Evolutionary conservation across 208 protist genomes (phyloP).

Genomic region (Leptomonas seymouri): DNA sequence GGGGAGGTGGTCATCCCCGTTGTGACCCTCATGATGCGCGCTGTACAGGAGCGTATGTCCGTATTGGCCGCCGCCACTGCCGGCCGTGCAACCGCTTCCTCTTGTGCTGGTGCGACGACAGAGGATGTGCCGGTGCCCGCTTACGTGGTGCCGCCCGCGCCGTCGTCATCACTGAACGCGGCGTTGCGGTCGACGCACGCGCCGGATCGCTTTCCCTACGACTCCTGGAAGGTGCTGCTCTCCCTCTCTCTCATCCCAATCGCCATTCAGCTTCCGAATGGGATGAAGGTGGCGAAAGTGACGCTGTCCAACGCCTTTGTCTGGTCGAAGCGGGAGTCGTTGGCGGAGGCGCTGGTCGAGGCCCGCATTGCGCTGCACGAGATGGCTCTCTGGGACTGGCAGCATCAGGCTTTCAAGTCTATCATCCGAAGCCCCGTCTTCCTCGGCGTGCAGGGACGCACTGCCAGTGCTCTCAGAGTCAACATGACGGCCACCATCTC

Average conservation of each 20-base stretch:
- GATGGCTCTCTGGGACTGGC: constrained; percentile 52
- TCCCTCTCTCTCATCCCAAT: constrained; percentile 59
- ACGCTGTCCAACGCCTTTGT: constrained; percentile 53
- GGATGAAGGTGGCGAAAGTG: constrained; percentile 41
- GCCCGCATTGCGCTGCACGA: constrained; percentile 56
- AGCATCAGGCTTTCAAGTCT: constrained; percentile 33
- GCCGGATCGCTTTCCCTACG: constrained; percentile 30
- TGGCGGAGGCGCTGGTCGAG: constrained; percentile 42
- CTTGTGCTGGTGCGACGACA: background rate
- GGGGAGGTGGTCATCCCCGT: constrained; percentile 39
- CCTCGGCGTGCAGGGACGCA: constrained; percentile 38
- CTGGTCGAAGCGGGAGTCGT: constrained; percentile 46
- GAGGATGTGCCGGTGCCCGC: background rate
- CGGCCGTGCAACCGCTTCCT: background rate
- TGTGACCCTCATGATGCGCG: constrained; percentile 6
- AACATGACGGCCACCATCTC: constrained; percentile 38
- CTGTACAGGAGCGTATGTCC: constrained; percentile 24
- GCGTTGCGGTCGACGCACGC: background rate
- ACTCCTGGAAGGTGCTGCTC: constrained; percentile 53
- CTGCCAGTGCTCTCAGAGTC: constrained; percentile 15
- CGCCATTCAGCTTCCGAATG: constrained; percentile 38
- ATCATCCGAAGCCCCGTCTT: constrained; percentile 44
- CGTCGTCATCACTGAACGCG: background rate
- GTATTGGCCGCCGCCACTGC: constrained; percentile 26
- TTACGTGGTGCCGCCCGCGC: constrained; percentile 24